Conservation (phyloP, 352 stramenopile genomes). For the Plasmopara halstedii region DNA sequence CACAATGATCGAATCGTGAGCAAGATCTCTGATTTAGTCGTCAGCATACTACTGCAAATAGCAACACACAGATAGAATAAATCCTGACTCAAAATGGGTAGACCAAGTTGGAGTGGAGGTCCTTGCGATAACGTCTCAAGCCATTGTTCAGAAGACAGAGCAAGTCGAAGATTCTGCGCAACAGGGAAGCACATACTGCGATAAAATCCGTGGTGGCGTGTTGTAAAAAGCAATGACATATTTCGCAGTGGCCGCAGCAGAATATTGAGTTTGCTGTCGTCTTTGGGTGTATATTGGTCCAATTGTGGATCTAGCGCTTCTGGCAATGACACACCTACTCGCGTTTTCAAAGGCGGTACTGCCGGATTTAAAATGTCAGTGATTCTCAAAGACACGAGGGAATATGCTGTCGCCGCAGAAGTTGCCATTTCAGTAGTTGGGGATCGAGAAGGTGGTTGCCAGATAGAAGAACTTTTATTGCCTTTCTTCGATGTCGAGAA, state of each 20-base stretch:
- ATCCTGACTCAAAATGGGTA: conserved; percentile 65
- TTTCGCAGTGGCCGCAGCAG: conserved; percentile 53
- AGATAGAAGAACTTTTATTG: conserved; percentile 8
- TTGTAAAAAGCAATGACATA: conserved; percentile 51
- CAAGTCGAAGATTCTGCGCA: conserved; percentile 37
- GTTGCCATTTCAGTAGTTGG: conserved; percentile 3
- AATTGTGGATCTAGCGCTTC: conserved; percentile 59
- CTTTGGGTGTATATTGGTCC: conserved; percentile 63
- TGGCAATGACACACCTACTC: conserved; percentile 52
- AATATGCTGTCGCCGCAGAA: conserved; percentile 21
- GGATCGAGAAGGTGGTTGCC: conserved; percentile 6
- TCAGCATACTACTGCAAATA: conserved; percentile 72
- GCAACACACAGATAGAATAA: conserved; percentile 68
- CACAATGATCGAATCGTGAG: conserved; percentile 71
- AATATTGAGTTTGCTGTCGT: conserved; percentile 72
- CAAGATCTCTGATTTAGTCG: conserved; percentile 71
- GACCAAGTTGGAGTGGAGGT: conserved; percentile 41
- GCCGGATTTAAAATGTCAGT: conserved; percentile 54
- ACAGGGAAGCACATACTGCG: conserved; percentile 43
- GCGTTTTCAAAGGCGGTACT: conserved; percentile 44
- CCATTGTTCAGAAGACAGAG: conserved; percentile 38
- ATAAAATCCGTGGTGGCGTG: conserved; percentile 42
- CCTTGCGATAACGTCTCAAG: conserved; percentile 34
- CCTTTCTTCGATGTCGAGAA: conserved; percentile 17
- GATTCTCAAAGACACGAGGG: conserved; percentile 66